Evolutionary conservation across 768 basidiomycete species (phyloP).

Genomic region (Xerocomellus amylosporus): DNA sequence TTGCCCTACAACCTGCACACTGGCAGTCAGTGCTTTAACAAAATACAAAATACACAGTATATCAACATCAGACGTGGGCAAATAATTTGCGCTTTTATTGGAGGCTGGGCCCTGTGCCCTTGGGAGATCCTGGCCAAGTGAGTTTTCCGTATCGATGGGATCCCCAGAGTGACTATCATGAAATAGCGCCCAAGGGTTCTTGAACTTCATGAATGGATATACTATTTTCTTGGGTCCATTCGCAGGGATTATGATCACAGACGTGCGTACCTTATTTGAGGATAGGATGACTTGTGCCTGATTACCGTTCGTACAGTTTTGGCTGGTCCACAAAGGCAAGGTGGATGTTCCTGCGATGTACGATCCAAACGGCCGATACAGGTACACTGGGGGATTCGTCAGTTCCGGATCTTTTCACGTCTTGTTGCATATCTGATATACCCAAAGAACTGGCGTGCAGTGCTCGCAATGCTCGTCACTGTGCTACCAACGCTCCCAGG

Average conservation of each 20-base stretch:
- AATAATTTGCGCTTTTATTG: constrained; percentile 73
- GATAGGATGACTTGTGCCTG: not conserved
- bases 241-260: constrained; percentile 65
- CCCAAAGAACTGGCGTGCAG: constrained; percentile 77
- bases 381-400: constrained; percentile 74
- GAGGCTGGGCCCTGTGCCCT: constrained; percentile 82
- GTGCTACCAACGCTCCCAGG: constrained; percentile 76
- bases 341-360: constrained; percentile 88
- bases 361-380: constrained; percentile 71
- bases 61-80: constrained; percentile 81
- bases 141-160: not conserved
- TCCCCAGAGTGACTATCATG: not conserved
- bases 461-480: constrained; percentile 60
- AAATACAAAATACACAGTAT: constrained; percentile 10
- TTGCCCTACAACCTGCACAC: not conserved
- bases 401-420: constrained; percentile 4
- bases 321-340: constrained; percentile 67
- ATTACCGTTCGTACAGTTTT: constrained; percentile 49
- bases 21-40: not conserved
- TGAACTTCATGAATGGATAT: constrained; percentile 80
- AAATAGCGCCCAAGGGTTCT: constrained; percentile 55
- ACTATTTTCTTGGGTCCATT: constrained; percentile 87
- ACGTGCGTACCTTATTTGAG: constrained; percentile 38
- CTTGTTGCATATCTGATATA: not conserved
- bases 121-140: constrained; percentile 75